A percentile compares a stretch with the other conserved stretches of the same genome.
phyloP scores from a whole-genome alignment of 2,329 filamentous ascomycete genomes.

The Malbranchea cinnamomea region DNA sequence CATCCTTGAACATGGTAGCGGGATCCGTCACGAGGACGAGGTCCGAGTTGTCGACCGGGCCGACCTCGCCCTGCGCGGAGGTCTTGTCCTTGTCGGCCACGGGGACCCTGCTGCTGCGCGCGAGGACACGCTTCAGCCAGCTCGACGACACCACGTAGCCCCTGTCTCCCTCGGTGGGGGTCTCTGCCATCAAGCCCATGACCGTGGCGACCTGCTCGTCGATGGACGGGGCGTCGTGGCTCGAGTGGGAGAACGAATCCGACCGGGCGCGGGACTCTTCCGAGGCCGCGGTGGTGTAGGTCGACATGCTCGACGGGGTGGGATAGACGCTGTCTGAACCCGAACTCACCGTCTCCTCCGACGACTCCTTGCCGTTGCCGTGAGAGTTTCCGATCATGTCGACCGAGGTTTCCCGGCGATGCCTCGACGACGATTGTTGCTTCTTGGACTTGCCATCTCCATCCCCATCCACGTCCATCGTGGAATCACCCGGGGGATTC shows the following conservation, averaged over 20 bases:
- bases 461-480: too few relatives aligned
- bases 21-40: conserved; percentile 49
- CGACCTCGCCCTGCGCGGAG: conserved; percentile 49
- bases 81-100: conserved; percentile 43
- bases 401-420: conserved; percentile 24
- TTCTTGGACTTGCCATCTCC: conserved; percentile 11
- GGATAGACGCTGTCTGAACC: conserved; percentile 22
- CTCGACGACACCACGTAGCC: conserved; percentile 63
- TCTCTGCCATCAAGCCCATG: conserved; percentile 39
- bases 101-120: conserved; percentile 46
- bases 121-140: conserved; percentile 63
- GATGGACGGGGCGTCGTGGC: conserved; percentile 28
- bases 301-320: conserved; percentile 25
- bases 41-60: conserved; percentile 76
- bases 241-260: conserved; percentile 8
- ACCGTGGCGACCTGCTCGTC: conserved; percentile 65
- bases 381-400: conserved; percentile 25
- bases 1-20: conserved; percentile 27
- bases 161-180: conserved; percentile 53
- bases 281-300: conserved; percentile 18
- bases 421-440: conserved; percentile 9
- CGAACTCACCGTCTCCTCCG: conserved; percentile 18
- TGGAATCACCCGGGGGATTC: too few relatives aligned
- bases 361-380: conserved; percentile 10
- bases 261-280: conserved; percentile 14